Percentiles rank a stretch among this genome's conserved stretches.
Evolutionary conservation across 2,329 filamentous ascomycete genomes (phyloP).

Genomic region (Pestalotiopsis sp.): DNA sequence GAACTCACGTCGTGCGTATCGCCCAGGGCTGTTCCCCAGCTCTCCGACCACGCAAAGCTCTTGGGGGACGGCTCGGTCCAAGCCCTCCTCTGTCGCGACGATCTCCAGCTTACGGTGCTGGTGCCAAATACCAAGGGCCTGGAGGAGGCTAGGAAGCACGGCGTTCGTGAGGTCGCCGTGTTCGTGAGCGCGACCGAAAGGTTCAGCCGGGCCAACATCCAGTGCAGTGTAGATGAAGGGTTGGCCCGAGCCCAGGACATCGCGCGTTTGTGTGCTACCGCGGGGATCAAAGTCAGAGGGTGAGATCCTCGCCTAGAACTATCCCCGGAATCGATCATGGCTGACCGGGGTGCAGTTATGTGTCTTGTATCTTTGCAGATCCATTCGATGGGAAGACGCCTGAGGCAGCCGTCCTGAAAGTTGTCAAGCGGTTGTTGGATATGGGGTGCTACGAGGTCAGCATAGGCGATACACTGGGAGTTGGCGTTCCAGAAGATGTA

Average conservation of each 20-base stretch:
- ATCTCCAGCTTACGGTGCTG: not conserved
- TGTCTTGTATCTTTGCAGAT: slow-evolving; percentile 59
- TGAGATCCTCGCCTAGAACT: not conserved
- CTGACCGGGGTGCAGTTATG: slow-evolving; percentile 36
- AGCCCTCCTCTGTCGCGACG: not conserved
- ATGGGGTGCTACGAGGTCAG: slow-evolving; percentile 69
- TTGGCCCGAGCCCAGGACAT: slow-evolving; percentile 28
- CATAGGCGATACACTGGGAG: slow-evolving; percentile 68
- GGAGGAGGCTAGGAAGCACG: slow-evolving; percentile 38
- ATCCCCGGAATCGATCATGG: not conserved
- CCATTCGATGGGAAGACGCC: slow-evolving; percentile 45
- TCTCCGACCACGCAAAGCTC: not conserved
- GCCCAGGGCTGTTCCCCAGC: not conserved
- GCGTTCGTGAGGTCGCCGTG: slow-evolving; percentile 44
- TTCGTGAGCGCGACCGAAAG: slow-evolving; percentile 63
- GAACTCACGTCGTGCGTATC: not conserved
- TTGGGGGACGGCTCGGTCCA: not conserved
- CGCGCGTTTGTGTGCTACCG: not conserved
- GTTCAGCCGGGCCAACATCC: slow-evolving; percentile 61
- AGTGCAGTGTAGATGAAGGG: slow-evolving; percentile 59
- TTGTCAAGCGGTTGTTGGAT: slow-evolving; percentile 51
- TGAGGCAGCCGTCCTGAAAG: slow-evolving; percentile 32
- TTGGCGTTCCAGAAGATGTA: slow-evolving; percentile 47
- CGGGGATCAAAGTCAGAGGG: slow-evolving; percentile 2
- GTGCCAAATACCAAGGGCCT: slow-evolving; percentile 44